Base-by-base conservation (phyloP, 257 asterid genomes). In the Przewalskia tangutica region DNA sequence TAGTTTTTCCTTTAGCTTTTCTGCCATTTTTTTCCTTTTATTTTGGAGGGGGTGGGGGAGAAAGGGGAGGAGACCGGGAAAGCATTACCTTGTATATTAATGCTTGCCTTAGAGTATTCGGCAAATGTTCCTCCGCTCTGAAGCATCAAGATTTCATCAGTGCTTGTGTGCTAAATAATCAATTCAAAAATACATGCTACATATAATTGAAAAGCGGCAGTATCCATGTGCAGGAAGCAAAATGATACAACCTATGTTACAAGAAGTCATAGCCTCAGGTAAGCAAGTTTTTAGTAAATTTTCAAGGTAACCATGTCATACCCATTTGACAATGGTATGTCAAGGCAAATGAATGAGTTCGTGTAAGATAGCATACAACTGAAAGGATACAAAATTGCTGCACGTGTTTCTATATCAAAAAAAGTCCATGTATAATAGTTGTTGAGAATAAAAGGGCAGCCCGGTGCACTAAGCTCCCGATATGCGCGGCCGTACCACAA, bases 71-170 rank as follows among this genome's bases (percentile, higher is more conserved):
- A 67, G 58, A 80, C 40, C 7, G 63, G 55, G 77, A 77, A 79
- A 81, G 60, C 83, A 64, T 50, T 82, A 95, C 99, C 97, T 92
- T 84, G 85, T 95, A 95, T 85, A 95, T 91, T 87, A 95, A 87
- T 81, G 95, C 99, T 85, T 95, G 99, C 88, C 99, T 91, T 84
- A 95, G 88, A 81, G 99, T 93, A 85, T 95, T 95, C 82, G 99
- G 97, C 87, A 95, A 91, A 93, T 95, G 99, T 85, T 95, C 99
- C 88, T 95, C 99, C 8, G 97, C 99, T 89, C 99, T 93, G 92
- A 73, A 87, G 86, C 80, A 67, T 81, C 83, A 84, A 89, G 78
- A 63, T 70, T 73, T 62, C 71, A 70, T 55, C 60, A 87, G 77
- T 82, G 80, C 66, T 70, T 13, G 60, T 20, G 79, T 48, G 17